phyloP scores from a whole-genome alignment of 169 alveolate genomes.

The Eimeria tenella region DNA sequence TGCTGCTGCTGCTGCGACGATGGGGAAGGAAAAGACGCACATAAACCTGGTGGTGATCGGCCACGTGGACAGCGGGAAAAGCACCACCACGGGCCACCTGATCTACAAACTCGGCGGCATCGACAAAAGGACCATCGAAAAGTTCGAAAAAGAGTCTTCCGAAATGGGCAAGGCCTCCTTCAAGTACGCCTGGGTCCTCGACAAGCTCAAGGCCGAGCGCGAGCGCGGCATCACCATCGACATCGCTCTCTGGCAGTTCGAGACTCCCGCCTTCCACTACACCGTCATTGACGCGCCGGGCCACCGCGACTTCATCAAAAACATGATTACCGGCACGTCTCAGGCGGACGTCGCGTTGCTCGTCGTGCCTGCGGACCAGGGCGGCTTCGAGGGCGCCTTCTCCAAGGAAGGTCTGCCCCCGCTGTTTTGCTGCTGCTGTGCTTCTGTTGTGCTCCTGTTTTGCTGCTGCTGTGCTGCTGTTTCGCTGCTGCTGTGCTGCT shows the following conservation, averaged over 20 bases:
- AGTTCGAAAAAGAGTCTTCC: constrained; percentile 96
- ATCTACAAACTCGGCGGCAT: constrained; percentile 97
- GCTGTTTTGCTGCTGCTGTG: neutral
- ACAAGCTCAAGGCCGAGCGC: constrained; percentile 98
- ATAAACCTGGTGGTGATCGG: constrained; percentile 97
- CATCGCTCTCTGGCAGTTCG: constrained; percentile 98
- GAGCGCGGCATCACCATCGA: constrained; percentile 99
- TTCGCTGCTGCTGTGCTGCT: too few relatives aligned
- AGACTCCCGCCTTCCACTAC: constrained; percentile 97
- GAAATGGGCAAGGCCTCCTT: constrained; percentile 97
- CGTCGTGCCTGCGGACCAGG: constrained; percentile 98
- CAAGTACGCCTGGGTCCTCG: constrained; percentile 99
- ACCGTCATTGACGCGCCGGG: constrained; percentile 99
- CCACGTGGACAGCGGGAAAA: constrained; percentile 98
- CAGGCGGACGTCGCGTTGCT: constrained; percentile 99
- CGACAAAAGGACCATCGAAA: constrained; percentile 96
- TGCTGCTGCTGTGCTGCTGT: too few relatives aligned
- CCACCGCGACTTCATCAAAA: constrained; percentile 99
- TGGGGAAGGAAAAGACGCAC: constrained; percentile 92
- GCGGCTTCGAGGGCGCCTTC: constrained; percentile 98
- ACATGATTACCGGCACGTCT: constrained; percentile 99
- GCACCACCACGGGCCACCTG: constrained; percentile 98
- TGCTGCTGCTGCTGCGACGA: constrained; percentile 26
- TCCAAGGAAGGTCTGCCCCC: constrained; percentile 86
- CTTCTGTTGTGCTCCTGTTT: neutral